Evolutionary conservation across 225 moss, liverwort and hornwort species (phyloP).

Genomic region (Ulota crispa): DNA sequence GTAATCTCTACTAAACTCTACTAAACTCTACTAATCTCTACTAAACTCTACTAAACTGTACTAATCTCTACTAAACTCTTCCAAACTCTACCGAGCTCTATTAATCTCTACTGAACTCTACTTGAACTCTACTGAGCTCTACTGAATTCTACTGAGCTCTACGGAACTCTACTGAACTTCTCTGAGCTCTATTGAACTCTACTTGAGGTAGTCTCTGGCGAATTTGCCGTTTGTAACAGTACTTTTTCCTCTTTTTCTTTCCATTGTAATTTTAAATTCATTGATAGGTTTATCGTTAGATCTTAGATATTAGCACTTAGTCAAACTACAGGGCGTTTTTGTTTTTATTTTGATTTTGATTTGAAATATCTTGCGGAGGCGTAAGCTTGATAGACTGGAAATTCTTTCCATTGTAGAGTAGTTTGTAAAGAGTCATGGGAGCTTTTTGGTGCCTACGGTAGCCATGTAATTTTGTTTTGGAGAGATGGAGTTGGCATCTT

Average conservation of each 20-base stretch:
- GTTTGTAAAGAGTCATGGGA: neutral
- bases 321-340: neutral
- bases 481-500: neutral
- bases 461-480: neutral
- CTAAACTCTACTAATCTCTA: too few relatives aligned
- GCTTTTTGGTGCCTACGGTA: neutral
- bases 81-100: accelerated
- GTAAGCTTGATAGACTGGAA: neutral
- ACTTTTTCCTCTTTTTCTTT: neutral
- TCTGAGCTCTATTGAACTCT: too few relatives aligned
- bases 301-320: neutral
- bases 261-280: constrained; percentile 28
- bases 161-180: accelerated
- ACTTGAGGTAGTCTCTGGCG: neutral
- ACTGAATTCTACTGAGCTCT: too few relatives aligned
- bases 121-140: too few relatives aligned
- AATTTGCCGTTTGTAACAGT: constrained; percentile 30
- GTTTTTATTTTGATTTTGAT: neutral
- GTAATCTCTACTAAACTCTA: too few relatives aligned
- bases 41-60: too few relatives aligned
- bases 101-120: too few relatives aligned
- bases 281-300: constrained; percentile 12
- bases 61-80: too few relatives aligned
- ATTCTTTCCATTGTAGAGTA: neutral
- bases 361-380: neutral